phyloP scores from a whole-genome alignment of 768 basidiomycete species.

The Mycena galericulata region DNA sequence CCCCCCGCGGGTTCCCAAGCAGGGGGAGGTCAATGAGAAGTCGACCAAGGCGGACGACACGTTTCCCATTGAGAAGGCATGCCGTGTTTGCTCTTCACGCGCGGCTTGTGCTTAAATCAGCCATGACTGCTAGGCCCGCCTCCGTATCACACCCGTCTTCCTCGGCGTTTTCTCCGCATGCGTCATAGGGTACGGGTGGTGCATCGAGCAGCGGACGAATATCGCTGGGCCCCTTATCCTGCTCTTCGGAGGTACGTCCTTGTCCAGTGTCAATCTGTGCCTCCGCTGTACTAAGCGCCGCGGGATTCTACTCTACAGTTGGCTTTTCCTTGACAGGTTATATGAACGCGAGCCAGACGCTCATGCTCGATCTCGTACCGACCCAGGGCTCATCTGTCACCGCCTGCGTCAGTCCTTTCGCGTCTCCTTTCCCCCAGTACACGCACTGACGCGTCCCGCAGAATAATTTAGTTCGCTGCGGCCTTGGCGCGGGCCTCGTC shows the following conservation, averaged over 20 bases:
- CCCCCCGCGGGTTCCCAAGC: background rate
- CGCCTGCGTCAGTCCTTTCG: constrained; percentile 67
- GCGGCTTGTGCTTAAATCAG: constrained; percentile 15
- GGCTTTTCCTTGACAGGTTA: constrained; percentile 58
- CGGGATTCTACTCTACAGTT: too few species aligned
- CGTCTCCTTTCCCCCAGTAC: background rate
- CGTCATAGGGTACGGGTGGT: constrained; percentile 72
- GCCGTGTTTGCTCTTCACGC: background rate
- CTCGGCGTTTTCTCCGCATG: constrained; percentile 52
- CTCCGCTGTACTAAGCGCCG: too few species aligned
- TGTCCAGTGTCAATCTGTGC: too few species aligned
- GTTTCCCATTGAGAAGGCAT: constrained; percentile 69
- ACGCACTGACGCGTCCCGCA: constrained; percentile 39
- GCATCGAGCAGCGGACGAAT: constrained; percentile 58
- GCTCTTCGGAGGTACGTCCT: constrained; percentile 36
- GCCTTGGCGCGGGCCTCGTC: constrained; percentile 68
- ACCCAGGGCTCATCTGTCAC: constrained; percentile 74
- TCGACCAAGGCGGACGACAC: constrained; percentile 40
- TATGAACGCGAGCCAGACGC: constrained; percentile 69
- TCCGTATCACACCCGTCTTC: constrained; percentile 59
- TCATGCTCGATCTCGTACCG: constrained; percentile 76
- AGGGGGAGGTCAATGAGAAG: background rate
- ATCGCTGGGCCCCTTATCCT: constrained; percentile 69
- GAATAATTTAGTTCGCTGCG: constrained; percentile 82
- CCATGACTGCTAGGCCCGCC: constrained; percentile 55